phyloP scores from a whole-genome alignment of 23 red algal species.

The Chondrus crispus region DNA sequence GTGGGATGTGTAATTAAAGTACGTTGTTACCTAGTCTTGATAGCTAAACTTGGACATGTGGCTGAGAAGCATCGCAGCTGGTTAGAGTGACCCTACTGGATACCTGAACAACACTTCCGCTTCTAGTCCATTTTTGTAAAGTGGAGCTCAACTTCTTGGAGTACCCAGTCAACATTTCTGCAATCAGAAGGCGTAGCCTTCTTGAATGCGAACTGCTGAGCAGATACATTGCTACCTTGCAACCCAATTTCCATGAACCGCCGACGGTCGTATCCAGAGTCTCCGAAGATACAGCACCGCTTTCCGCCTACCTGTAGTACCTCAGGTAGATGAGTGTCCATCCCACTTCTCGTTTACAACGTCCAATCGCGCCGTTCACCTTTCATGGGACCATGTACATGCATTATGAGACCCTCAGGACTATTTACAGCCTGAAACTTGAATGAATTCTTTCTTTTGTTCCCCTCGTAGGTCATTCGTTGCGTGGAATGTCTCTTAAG shows the following conservation, averaged over 20 bases:
- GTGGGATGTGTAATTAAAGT: neutral
- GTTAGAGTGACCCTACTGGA: neutral
- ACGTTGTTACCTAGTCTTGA: neutral
- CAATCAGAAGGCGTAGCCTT: neutral
- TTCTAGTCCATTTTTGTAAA: neutral
- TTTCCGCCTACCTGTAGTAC: neutral
- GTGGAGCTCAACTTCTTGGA: neutral
- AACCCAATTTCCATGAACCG: neutral
- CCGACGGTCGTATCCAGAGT: neutral
- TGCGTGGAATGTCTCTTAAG: neutral
- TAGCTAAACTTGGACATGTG: neutral
- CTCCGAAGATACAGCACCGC: neutral
- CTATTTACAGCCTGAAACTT: constrained; percentile 16
- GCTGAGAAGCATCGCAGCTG: neutral
- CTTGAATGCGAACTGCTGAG: neutral
- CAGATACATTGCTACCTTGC: neutral
- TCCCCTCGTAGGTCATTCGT: constrained; percentile 1
- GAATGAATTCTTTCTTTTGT: neutral
- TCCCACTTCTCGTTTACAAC: neutral
- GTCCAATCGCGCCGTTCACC: constrained; percentile 17
- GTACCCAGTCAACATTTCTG: neutral
- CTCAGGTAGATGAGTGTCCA: neutral
- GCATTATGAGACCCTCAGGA: neutral
- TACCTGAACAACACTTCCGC: neutral
- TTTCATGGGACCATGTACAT: neutral